Percentiles rank a stretch among this genome's conserved stretches.
These are phyloP conservation scores for Citrus hindsii DNA, from an alignment of 345 rosid genomes.

Conservation along the genomic window DNA sequence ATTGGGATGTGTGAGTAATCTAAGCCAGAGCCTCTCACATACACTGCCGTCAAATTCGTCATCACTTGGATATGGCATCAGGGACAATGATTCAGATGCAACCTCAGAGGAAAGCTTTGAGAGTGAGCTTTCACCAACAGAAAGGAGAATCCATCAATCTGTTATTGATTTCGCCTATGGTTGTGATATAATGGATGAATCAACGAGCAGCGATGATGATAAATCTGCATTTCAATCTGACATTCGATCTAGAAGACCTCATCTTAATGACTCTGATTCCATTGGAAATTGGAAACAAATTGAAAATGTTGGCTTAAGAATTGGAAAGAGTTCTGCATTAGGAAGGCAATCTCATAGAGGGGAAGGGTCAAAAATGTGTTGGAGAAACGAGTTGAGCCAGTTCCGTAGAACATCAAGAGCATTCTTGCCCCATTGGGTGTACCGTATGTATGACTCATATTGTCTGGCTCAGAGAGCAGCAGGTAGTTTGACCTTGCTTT, in stretches of 20 bases:
- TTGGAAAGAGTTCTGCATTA: conserved; percentile 28
- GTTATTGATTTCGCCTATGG: conserved; percentile 38
- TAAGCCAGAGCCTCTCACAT: conserved; percentile 19
- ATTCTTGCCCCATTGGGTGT: conserved; percentile 91
- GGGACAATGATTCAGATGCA: conserved; percentile 47
- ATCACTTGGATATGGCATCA: conserved; percentile 32
- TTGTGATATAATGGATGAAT: conserved; percentile 42
- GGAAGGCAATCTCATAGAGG: conserved; percentile 27
- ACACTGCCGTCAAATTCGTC: conserved; percentile 31
- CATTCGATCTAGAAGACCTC: conserved; percentile 28
- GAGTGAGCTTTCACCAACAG: conserved; percentile 67
- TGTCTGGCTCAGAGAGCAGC: conserved; percentile 82
- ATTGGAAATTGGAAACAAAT: conserved; percentile 23
- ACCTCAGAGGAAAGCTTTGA: conserved; percentile 80
- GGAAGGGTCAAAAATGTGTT: conserved; percentile 25
- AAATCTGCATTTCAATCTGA: conserved; percentile 31
- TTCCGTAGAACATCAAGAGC: conserved; percentile 54
- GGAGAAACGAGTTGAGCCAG: conserved; percentile 34
- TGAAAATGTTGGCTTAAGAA: conserved; percentile 20
- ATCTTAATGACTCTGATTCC: conserved; percentile 23
- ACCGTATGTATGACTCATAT: conserved; percentile 79
- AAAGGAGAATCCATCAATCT: conserved; percentile 65
- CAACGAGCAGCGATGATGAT: conserved; percentile 74
- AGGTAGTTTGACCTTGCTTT: conserved; percentile 45
- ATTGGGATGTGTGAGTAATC: conserved; percentile 43